phyloP scores from a whole-genome alignment of 331 rosid species.

The Rhamnella rubrinervis region DNA sequence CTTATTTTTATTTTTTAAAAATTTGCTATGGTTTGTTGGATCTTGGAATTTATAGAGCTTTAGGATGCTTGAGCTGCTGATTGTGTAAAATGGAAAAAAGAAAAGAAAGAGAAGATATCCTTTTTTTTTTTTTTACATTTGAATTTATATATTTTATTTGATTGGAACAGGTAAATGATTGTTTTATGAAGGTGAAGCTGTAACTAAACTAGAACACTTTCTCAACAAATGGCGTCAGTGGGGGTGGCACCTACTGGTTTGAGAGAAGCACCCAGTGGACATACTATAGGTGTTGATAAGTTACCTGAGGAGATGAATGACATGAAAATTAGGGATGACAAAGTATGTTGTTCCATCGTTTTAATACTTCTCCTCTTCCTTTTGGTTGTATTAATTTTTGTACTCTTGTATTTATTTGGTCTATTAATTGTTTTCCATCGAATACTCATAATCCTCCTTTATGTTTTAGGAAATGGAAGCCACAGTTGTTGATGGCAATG shows the following conservation, averaged over 20 bases:
- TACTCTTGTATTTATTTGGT: constrained; percentile 1
- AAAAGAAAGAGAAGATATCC: not conserved
- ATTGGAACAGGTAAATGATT: constrained; percentile 57
- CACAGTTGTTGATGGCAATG: constrained; percentile 84
- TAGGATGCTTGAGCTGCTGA: not conserved
- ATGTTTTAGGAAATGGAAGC: constrained; percentile 83
- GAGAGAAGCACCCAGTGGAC: constrained; percentile 67
- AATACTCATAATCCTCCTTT: constrained; percentile 17
- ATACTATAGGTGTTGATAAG: constrained; percentile 68
- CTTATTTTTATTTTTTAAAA: constrained; percentile 18
- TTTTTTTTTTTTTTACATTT: constrained; percentile 2
- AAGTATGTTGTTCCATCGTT: constrained; percentile 37
- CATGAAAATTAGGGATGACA: constrained; percentile 95
- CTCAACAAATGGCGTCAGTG: constrained; percentile 62
- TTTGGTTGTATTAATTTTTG: not conserved
- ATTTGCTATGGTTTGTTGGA: constrained; percentile 15
- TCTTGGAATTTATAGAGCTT: constrained; percentile 9
- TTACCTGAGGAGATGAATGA: constrained; percentile 96
- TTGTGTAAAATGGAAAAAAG: not conserved
- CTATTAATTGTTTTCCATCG: not conserved
- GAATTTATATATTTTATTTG: constrained; percentile 15
- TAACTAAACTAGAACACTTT: constrained; percentile 24
- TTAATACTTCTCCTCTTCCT: not conserved
- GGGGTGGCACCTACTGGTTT: constrained; percentile 73
- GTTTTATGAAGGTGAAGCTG: constrained; percentile 28